Evolutionary conservation across 2,329 filamentous ascomycete species (phyloP).

Genomic region (Cordyceps cateniannulata): DNA sequence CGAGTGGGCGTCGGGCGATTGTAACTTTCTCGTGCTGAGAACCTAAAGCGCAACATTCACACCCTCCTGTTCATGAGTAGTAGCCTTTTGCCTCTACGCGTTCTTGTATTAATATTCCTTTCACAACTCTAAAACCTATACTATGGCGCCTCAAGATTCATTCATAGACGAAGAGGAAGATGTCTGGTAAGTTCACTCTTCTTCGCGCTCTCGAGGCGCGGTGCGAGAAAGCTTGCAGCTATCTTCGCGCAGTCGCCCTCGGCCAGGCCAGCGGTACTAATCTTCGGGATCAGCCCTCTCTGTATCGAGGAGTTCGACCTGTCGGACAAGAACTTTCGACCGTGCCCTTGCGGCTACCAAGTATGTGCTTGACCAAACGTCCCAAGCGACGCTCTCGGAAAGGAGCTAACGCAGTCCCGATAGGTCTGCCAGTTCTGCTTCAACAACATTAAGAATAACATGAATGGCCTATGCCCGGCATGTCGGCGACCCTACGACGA

Average conservation of each 20-base stretch:
- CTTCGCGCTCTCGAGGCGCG: neutral
- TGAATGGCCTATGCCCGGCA: slow-evolving; percentile 96
- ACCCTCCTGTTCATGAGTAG: slow-evolving; percentile 18
- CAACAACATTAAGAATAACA: slow-evolving; percentile 98
- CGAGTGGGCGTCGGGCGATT: neutral
- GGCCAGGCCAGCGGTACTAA: slow-evolving; percentile 16
- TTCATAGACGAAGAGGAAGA: slow-evolving; percentile 69
- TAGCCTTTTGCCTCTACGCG: slow-evolving; percentile 17
- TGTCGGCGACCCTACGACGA: slow-evolving; percentile 94
- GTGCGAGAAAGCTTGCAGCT: neutral
- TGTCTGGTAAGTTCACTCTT: slow-evolving; percentile 47
- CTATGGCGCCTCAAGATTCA: slow-evolving; percentile 62
- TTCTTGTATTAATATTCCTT: slow-evolving; percentile 17
- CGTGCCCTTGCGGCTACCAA: slow-evolving; percentile 97
- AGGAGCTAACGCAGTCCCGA: slow-evolving; percentile 14
- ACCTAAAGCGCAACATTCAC: slow-evolving; percentile 12
- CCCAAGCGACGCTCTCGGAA: neutral
- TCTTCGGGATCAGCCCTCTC: slow-evolving; percentile 62
- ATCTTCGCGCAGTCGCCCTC: slow-evolving; percentile 13
- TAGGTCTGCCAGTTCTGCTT: slow-evolving; percentile 99
- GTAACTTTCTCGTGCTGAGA: slow-evolving; percentile 7
- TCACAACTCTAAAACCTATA: slow-evolving; percentile 21
- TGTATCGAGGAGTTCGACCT: slow-evolving; percentile 99
- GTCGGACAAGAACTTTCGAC: slow-evolving; percentile 92
- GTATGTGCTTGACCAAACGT: slow-evolving; percentile 42